Base-by-base conservation (phyloP, 345 rosid species). In the Geranium brycei region DNA sequence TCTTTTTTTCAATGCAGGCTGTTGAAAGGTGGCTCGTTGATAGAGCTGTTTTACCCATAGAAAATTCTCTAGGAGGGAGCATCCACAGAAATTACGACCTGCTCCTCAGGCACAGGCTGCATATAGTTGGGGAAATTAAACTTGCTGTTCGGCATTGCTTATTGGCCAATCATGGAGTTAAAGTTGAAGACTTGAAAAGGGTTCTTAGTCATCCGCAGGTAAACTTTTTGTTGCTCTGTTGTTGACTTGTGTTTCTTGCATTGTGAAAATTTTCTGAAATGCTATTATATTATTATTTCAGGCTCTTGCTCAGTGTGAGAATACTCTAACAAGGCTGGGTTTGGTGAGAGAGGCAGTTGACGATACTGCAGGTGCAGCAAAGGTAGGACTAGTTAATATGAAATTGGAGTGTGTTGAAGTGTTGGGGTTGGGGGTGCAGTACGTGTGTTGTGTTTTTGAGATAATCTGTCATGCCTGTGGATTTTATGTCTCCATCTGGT, bases 181-280 rank as follows among this genome's bases (percentile, higher is more conserved):
- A 81, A 74, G 53, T 88, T 59, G 91, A 84, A 75, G 87, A 88
- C 74, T 72, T 93, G 76, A 78, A 62, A 70, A 86, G 99, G 76
- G 99, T 90, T 69, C 81, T 93, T 62, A 93, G 99, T 83, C 99
- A 90, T 87, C 95, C 96, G 61, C 99, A 93, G 95, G 99, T 88
- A 75, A 57, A 15, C 31, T 53, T 59, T 67, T 7, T 4, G 0
- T 16, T 17, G 23, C 67, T 35, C 53, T 31, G 55, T 62, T 56
- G 61, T 63, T 18, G 13, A 15, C 40, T 78, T 58, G 12, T 11
- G 14, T 30, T 11, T 7, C 18, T 63, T 71, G 61, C n/a, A 32
- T 2, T 17, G 15, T 66, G 61, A 63, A 35, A 7, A 40, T 19
- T 1, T 59, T 63, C 41, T 32, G 5, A 38, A 30, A 58, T 61